A percentile compares a stretch with the other conserved stretches of the same genome.
These are phyloP conservation scores for Monosporascus sp. DNA, from an alignment of 2,329 filamentous ascomycete species.

Conservation along the genomic window DNA sequence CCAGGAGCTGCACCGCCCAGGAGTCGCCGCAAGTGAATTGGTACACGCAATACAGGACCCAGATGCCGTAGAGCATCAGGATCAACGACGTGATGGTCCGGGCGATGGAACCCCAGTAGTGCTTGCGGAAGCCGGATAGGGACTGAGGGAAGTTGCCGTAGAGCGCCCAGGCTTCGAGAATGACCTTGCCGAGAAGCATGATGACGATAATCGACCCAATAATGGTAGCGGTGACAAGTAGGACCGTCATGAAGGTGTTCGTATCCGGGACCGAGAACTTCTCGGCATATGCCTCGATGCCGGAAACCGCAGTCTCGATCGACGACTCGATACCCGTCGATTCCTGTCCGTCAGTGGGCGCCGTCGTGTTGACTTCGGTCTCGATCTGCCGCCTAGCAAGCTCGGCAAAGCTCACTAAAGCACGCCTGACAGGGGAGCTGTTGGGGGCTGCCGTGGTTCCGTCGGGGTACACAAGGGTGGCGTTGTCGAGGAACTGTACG, in stretches of 20 bases:
- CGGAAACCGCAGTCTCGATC: constrained; percentile 54
- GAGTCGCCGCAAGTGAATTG: constrained; percentile 93
- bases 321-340: constrained; percentile 19
- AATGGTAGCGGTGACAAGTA: constrained; percentile 82
- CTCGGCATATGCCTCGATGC: constrained; percentile 79
- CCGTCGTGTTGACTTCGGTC: constrained; percentile 38
- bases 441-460: constrained; percentile 43
- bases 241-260: constrained; percentile 94
- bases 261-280: constrained; percentile 77
- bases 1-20: constrained; percentile 82
- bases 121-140: constrained; percentile 80
- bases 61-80: constrained; percentile 85
- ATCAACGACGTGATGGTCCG: constrained; percentile 88
- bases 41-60: constrained; percentile 93
- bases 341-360: constrained; percentile 19
- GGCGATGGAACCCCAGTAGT: constrained; percentile 91
- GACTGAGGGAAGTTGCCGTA: constrained; percentile 79
- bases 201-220: constrained; percentile 78
- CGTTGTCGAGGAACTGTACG: constrained; percentile 67
- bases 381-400: constrained; percentile 50
- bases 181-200: constrained; percentile 83
- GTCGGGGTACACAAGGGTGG: constrained; percentile 67
- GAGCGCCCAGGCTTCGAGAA: constrained; percentile 88
- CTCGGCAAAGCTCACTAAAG: constrained; percentile 39
- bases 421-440: constrained; percentile 48